Evolutionary conservation across 768 basidiomycete genomes (phyloP).

Genomic region (Lanmaoa pseudosensibilis): DNA sequence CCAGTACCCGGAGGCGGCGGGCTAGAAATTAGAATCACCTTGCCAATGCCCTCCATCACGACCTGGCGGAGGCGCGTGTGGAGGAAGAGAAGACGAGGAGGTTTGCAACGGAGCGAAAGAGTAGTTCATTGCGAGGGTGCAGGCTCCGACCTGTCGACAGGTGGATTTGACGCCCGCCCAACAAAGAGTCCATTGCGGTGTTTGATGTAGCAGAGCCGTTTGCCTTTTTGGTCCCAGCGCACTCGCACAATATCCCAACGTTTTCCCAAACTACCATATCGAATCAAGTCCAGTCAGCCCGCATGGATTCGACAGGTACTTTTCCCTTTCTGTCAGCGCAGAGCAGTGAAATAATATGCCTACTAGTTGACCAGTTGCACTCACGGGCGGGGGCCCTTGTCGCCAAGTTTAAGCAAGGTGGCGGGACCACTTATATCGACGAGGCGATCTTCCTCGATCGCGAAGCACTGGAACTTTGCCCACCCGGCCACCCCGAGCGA

Average conservation of each 20-base stretch:
- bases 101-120: no score
- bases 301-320: background rate
- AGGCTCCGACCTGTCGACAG: no score
- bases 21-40: conserved; percentile 52
- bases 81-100: conserved; percentile 1
- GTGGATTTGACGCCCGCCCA: no score
- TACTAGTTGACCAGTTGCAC: background rate
- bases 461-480: background rate
- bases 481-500: background rate
- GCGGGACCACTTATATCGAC: background rate
- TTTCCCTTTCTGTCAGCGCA: no score
- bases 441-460: background rate
- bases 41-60: conserved; percentile 73
- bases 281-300: no score
- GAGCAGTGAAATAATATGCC: background rate
- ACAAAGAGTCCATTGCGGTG: no score
- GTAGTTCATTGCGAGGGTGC: no score
- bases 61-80: conserved; percentile 35
- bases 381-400: background rate
- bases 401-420: background rate
- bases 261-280: no score
- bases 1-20: conserved; percentile 40
- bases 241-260: no score
- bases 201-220: no score
- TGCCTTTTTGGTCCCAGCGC: no score